These are phyloP conservation scores for Naganishia friedmannii DNA, from an alignment of 768 basidiomycete genomes.

Conservation along the genomic window DNA sequence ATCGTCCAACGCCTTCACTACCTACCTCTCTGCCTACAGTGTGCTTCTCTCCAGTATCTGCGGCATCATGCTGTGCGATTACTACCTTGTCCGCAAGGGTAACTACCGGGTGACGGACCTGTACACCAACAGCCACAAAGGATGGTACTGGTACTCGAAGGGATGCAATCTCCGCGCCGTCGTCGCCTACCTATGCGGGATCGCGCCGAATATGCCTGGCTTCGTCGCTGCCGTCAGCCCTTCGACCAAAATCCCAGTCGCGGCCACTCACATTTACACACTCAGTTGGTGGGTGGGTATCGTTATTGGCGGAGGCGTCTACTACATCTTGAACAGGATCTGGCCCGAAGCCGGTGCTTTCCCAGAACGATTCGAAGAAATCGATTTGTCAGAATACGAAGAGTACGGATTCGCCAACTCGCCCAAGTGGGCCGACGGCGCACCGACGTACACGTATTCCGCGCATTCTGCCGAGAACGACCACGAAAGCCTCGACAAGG, in stretches of 20 bases:
- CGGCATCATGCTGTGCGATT: conserved; percentile 78
- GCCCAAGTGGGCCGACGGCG: conserved; percentile 21
- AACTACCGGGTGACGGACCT: conserved; percentile 68
- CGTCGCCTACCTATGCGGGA: conserved; percentile 58
- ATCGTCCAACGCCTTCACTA: conserved; percentile 70
- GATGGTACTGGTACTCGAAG: conserved; percentile 73
- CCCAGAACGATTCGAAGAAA: conserved; percentile 58
- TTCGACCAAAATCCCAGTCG: conserved; percentile 56
- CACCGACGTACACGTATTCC: conserved; percentile 6
- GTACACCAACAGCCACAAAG: conserved; percentile 60
- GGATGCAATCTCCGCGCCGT: conserved; percentile 69
- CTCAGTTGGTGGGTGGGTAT: conserved; percentile 78
- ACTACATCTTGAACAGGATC: conserved; percentile 61
- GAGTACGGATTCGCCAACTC: conserved; percentile 31
- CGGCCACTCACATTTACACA: conserved; percentile 59
- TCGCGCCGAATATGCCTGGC: conserved; percentile 76
- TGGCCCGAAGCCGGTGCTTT: conserved; percentile 61
- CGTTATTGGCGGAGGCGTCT: conserved; percentile 65
- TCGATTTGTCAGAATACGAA: conserved; percentile 55
- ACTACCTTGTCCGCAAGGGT: conserved; percentile 69
- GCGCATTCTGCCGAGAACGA: conserved; percentile 5
- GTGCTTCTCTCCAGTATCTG: conserved; percentile 60
- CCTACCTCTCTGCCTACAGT: conserved; percentile 65
- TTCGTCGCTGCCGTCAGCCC: conserved; percentile 68
- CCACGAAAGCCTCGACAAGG: conserved; percentile 14